Percentiles rank a stretch among this genome's conserved stretches.
Evolutionary conservation across 495 filamentous ascomycete genomes (phyloP).

Genomic region (Xylaria longipes): DNA sequence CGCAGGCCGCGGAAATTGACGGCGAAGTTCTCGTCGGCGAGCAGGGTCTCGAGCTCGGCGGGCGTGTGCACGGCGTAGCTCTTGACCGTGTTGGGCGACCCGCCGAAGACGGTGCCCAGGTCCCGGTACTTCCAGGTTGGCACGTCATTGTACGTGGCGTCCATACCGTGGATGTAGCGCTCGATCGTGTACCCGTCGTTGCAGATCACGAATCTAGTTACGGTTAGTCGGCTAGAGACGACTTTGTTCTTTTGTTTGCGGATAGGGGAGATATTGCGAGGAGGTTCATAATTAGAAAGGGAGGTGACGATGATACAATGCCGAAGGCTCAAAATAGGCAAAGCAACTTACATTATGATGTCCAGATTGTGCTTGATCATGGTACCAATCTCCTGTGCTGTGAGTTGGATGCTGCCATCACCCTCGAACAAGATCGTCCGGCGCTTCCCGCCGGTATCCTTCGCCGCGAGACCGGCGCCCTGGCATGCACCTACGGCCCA

Average conservation of each 20-base stretch:
- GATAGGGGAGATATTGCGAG: not conserved
- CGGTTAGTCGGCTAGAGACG: constrained; percentile 15
- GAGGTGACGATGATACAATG: constrained; percentile 25
- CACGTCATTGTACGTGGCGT: constrained; percentile 82
- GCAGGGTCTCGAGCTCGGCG: constrained; percentile 70
- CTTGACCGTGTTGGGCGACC: constrained; percentile 57
- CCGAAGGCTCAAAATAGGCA: not conserved
- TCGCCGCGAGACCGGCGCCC: constrained; percentile 74
- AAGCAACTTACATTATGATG: constrained; percentile 72
- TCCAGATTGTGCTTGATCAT: constrained; percentile 80
- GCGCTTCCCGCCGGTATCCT: constrained; percentile 57
- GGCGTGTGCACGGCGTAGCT: constrained; percentile 75
- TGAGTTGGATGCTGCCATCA: constrained; percentile 86
- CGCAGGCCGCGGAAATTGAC: constrained; percentile 51
- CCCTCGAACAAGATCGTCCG: constrained; percentile 86
- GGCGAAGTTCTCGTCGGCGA: constrained; percentile 70
- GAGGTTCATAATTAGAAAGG: not conserved
- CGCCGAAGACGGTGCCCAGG: constrained; percentile 73
- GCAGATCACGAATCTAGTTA: constrained; percentile 70
- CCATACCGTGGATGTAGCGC: constrained; percentile 77
- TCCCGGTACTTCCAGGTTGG: constrained; percentile 73
- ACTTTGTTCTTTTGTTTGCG: not conserved
- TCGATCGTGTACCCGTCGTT: constrained; percentile 82
- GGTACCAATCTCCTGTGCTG: constrained; percentile 83
- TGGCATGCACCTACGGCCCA: constrained; percentile 81